Evolutionary conservation across 2,329 filamentous ascomycete species (phyloP).

Genomic region (Neofusicoccum parvum): DNA sequence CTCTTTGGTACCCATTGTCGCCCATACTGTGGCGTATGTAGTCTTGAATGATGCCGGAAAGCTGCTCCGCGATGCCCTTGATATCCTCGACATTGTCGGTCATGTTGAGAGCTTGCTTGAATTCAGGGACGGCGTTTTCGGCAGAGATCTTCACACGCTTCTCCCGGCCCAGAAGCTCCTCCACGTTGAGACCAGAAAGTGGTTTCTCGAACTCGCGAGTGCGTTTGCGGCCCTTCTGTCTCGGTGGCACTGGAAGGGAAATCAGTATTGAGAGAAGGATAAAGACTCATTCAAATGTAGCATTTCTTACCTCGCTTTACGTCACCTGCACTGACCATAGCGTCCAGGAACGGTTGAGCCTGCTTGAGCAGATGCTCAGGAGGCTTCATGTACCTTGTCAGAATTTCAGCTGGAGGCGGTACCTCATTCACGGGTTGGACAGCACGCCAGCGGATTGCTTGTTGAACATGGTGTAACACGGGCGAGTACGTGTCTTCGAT

Average conservation of each 20-base stretch:
- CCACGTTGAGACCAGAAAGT: constrained; percentile 85
- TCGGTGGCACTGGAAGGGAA: constrained; percentile 64
- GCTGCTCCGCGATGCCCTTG: constrained; percentile 70
- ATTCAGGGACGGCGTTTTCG: constrained; percentile 84
- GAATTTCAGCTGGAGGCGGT: constrained; percentile 61
- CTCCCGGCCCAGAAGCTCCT: constrained; percentile 70
- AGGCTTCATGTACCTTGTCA: constrained; percentile 73
- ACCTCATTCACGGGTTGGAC: constrained; percentile 69
- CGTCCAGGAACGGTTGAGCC: constrained; percentile 60
- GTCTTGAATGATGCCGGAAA: constrained; percentile 69
- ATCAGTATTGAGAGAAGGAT: constrained; percentile 29
- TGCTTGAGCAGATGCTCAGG: constrained; percentile 65
- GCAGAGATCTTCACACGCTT: constrained; percentile 60
- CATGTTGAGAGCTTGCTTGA: constrained; percentile 74
- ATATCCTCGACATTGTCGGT: constrained; percentile 63
- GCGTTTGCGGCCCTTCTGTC: constrained; percentile 71
- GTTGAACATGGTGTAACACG: constrained; percentile 82
- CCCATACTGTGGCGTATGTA: constrained; percentile 75
- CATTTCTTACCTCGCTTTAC: constrained; percentile 67
- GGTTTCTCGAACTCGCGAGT: constrained; percentile 72
- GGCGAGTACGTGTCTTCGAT: constrained; percentile 80
- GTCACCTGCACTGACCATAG: constrained; percentile 69
- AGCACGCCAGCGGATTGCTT: constrained; percentile 81
- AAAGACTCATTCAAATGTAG: constrained; percentile 15
- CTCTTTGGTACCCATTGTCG: constrained; percentile 72